Percentiles rank a stretch among this genome's conserved stretches.
Conservation (phyloP, 139 green algal genomes). For the Chlorella sp. region DNA sequence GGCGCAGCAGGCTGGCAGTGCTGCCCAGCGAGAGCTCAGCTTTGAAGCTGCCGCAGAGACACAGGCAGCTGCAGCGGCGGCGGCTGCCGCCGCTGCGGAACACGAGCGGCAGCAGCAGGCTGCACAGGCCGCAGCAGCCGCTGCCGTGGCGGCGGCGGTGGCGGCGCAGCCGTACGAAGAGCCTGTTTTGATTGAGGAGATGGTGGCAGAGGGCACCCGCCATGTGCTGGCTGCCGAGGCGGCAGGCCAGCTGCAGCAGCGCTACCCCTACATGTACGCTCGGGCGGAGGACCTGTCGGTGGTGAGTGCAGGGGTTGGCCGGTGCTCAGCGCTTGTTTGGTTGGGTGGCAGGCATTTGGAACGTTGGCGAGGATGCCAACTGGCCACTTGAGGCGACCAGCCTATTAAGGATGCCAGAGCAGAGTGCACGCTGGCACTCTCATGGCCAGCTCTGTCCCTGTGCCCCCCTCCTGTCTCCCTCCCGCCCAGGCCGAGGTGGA, state of each 20-base stretch:
- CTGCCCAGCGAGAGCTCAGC: neutral
- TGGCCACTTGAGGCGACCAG: too few relatives aligned
- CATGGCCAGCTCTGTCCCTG: neutral
- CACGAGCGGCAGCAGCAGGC: neutral
- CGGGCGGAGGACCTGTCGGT: slow-evolving; percentile 67
- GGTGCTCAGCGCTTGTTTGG: neutral
- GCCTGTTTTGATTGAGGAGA: slow-evolving; percentile 57
- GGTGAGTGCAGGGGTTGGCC: slow-evolving; percentile 2
- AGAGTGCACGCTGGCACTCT: too few relatives aligned
- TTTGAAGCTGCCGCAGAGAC: neutral
- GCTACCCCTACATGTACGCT: slow-evolving; percentile 78
- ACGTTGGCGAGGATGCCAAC: too few relatives aligned
- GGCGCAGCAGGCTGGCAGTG: neutral
- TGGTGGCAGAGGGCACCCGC: slow-evolving; percentile 64
- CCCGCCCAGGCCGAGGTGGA: slow-evolving; percentile 66
- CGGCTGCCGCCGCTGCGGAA: neutral
- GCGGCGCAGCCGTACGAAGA: slow-evolving; percentile 43
- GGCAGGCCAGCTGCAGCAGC: slow-evolving; percentile 57
- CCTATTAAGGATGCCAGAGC: too few relatives aligned
- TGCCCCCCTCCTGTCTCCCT: neutral
- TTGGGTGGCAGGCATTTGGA: neutral
- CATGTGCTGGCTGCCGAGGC: slow-evolving; percentile 63
- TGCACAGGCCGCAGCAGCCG: slow-evolving; percentile 20
- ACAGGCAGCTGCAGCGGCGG: neutral
- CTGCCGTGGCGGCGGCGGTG: neutral